Base-by-base conservation (phyloP, 164 flowering plant species). In the Houttuynia cordata region DNA sequence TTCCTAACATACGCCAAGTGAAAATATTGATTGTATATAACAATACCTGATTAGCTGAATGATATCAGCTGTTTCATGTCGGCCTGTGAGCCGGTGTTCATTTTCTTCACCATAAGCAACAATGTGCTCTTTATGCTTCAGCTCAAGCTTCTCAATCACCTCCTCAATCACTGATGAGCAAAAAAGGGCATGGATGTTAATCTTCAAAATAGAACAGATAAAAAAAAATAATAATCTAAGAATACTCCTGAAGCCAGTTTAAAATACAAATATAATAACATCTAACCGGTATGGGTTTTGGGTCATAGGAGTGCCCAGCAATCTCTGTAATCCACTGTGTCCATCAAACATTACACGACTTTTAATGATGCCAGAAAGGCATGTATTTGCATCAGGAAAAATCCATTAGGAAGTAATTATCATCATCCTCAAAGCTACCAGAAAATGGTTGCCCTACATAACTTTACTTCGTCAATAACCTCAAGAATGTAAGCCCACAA, bases 31-130 rank as follows among this genome's bases (percentile, higher is more conserved):
- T n/a, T n/a, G 37, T 30, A 30, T 30, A 37, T 37, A 37, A 53
- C 20, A 24, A 51, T 3, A 17, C 18, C 22, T 42, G 10, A 45
- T 45, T 17, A 17, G 17, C 17, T 45, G 49, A 45, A 45, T 69
- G 62, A 73, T 71, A 58, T 75, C 68, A 4, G 81, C 79, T 0
- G 81, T 78, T 45, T 78, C 81, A 53, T 70, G 71, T 0, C 37
- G 56, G 51, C 81, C 81, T 13, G 79, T 78, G 20, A 78, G 79
- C 25, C 81, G 74, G 24, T 73, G 70, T 61, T 78, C 81, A 59
- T 78, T 78, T 10, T 78, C 79, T 64, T 75, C 77, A 18, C 79
- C 81, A 34, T 75, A 78, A 13, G 74, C 75, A 24, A 73, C 67
- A 66, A 78, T 73, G 65, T 78, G 81, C 57, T 75, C 78, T 42